Evolutionary conservation across 78 protist genomes (phyloP).

Genomic region (slime mould (Dictyostelium discoideum)): DNA sequence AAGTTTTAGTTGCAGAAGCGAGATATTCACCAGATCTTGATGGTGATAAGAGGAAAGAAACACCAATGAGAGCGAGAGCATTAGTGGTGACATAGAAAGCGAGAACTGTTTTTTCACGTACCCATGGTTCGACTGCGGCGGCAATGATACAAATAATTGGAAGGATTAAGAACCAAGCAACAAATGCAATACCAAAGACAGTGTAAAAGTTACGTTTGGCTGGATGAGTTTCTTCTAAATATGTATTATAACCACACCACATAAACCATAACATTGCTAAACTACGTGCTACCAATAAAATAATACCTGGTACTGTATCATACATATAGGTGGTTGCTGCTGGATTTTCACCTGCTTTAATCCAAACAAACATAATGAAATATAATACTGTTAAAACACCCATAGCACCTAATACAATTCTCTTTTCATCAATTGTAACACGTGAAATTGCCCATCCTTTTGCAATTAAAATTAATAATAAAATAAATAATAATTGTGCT

Average conservation of each 20-base stretch:
- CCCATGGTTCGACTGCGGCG: slow-evolving; percentile 72
- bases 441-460: slow-evolving; percentile 85
- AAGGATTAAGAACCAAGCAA: slow-evolving; percentile 71
- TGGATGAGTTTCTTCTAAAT: slow-evolving; percentile 80
- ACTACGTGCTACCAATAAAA: slow-evolving; percentile 52
- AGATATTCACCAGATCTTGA: slow-evolving; percentile 61
- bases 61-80: slow-evolving; percentile 44
- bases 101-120: slow-evolving; percentile 56
- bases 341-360: slow-evolving; percentile 45
- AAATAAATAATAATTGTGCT: slow-evolving; percentile 64
- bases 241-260: slow-evolving; percentile 73
- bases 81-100: slow-evolving; percentile 78
- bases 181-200: slow-evolving; percentile 53
- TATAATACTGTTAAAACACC: slow-evolving; percentile 65
- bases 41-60: slow-evolving; percentile 67
- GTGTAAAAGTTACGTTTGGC: slow-evolving; percentile 79
- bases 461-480: slow-evolving; percentile 59
- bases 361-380: slow-evolving; percentile 74
- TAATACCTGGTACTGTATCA: slow-evolving; percentile 83
- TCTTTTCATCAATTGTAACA: slow-evolving; percentile 60
- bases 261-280: slow-evolving; percentile 79
- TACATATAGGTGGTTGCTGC: slow-evolving; percentile 79
- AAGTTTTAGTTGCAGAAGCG: slow-evolving; percentile 6
- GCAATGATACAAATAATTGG: slow-evolving; percentile 77
- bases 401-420: slow-evolving; percentile 50